These are phyloP conservation scores for Candida methanosorbosa DNA, from an alignment of 805 yeast genomes.

Conservation along the genomic window DNA sequence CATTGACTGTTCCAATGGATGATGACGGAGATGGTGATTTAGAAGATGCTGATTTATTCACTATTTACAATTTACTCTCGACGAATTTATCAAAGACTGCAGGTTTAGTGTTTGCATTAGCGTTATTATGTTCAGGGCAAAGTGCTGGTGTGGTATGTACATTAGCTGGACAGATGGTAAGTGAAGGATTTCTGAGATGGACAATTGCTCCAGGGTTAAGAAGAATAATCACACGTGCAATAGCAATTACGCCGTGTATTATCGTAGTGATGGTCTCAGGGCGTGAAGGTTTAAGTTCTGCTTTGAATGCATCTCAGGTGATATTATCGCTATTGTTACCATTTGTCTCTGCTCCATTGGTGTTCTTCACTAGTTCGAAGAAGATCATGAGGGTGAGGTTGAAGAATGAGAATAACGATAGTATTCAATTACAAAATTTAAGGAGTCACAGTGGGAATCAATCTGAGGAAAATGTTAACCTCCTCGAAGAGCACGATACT, in stretches of 20 bases:
- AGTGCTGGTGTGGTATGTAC: conserved; percentile 94
- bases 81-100: conserved; percentile 75
- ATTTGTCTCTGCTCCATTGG: conserved; percentile 80
- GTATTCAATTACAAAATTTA: conserved; percentile 13
- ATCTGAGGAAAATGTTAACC: background rate
- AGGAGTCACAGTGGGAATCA: background rate
- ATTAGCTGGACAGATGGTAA: conserved; percentile 87
- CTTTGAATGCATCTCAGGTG: conserved; percentile 77
- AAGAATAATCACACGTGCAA: conserved; percentile 68
- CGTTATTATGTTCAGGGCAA: conserved; percentile 85
- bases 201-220: conserved; percentile 75
- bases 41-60: conserved; percentile 72
- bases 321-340: conserved; percentile 75
- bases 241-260: conserved; percentile 82
- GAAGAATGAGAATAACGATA: background rate
- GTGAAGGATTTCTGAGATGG: conserved; percentile 83
- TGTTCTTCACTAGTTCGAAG: conserved; percentile 68
- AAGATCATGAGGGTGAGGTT: conserved; percentile 22
- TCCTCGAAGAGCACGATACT: conserved; percentile 10
- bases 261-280: conserved; percentile 67
- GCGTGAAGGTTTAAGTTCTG: conserved; percentile 68
- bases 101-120: conserved; percentile 82
- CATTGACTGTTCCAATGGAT: conserved; percentile 38
- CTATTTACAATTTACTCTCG: conserved; percentile 66
- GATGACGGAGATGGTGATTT: conserved; percentile 48